A percentile compares a stretch with the other conserved stretches of the same genome.
These are phyloP conservation scores for Hortaea sp. DNA, from an alignment of 2,329 filamentous ascomycete species.

Conservation along the genomic window DNA sequence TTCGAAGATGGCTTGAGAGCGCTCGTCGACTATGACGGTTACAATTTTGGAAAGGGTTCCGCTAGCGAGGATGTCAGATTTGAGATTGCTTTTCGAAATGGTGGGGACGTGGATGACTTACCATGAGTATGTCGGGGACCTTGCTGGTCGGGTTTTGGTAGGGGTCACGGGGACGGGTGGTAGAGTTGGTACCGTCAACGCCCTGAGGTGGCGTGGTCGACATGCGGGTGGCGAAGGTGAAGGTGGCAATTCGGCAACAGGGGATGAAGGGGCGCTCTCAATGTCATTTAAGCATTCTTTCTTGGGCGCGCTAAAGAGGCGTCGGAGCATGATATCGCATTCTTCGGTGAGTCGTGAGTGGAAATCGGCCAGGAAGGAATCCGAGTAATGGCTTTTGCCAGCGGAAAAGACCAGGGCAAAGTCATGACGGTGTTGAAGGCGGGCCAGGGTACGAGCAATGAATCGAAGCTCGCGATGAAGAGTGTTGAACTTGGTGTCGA, in stretches of 20 bases:
- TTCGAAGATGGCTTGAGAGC: conserved; percentile 4
- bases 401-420: conserved; percentile 2
- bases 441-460: conserved; percentile 5
- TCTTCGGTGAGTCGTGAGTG: not conserved
- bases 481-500: conserved; percentile 5
- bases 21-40: conserved; percentile 4
- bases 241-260: not conserved
- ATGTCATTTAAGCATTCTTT: not conserved
- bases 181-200: no score
- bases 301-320: not conserved
- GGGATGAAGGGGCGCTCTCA: conserved; percentile 3
- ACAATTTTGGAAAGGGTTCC: not conserved
- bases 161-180: no score
- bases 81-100: no score
- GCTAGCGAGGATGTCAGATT: no score
- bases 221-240: not conserved
- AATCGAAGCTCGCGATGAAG: conserved; percentile 8
- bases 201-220: not conserved
- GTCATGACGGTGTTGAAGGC: conserved; percentile 6
- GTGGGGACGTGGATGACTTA: no score
- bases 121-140: no score
- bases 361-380: not conserved
- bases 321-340: not conserved
- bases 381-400: not conserved
- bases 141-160: no score